A percentile compares a stretch with the other conserved stretches of the same genome.
phyloP scores from a whole-genome alignment of 768 basidiomycete genomes.

The Kockovaella imperatae region DNA sequence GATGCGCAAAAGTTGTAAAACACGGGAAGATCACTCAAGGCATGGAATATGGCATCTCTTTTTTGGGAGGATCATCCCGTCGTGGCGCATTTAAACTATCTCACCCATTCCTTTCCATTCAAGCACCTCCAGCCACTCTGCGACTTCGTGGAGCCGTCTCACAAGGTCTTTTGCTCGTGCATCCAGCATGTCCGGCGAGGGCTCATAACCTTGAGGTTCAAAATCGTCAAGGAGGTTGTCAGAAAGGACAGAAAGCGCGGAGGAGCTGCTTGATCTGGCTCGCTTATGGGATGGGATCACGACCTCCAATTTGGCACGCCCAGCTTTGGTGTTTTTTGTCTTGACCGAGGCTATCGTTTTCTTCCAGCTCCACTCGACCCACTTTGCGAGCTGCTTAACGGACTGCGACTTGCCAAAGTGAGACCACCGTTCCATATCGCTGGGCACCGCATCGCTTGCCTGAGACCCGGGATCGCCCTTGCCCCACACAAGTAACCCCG shows the following conservation, averaged over 20 bases:
- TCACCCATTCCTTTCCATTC: slow-evolving; percentile 27
- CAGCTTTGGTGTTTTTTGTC: slow-evolving; percentile 1
- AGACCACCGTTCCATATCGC: slow-evolving; percentile 18
- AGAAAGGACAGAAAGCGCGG: slow-evolving; percentile 5
- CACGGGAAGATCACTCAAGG: too few relatives aligned
- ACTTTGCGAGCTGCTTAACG: slow-evolving; percentile 14
- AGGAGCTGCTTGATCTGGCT: not conserved
- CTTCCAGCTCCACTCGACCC: slow-evolving; percentile 15
- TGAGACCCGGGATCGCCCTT: slow-evolving; percentile 8
- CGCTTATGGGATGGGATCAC: not conserved
- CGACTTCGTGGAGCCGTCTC: slow-evolving; percentile 11
- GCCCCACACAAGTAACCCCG: slow-evolving; percentile 26
- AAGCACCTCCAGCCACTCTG: slow-evolving; percentile 25
- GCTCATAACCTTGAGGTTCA: slow-evolving; percentile 9
- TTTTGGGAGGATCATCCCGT: too few relatives aligned
- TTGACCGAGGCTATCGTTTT: slow-evolving; percentile 6
- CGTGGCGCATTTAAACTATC: too few relatives aligned
- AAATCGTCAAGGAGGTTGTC: slow-evolving; percentile 10
- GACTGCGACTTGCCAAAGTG: slow-evolving; percentile 21
- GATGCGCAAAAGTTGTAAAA: too few relatives aligned
- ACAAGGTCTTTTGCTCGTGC: slow-evolving; percentile 12
- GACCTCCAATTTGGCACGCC: not conserved
- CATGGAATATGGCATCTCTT: too few relatives aligned
- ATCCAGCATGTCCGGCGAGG: slow-evolving; percentile 10
- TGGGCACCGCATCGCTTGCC: slow-evolving; percentile 13